These are phyloP conservation scores for Psilocybe mexicana DNA, from an alignment of 1,284 basidiomycete genomes.

Conservation along the genomic window DNA sequence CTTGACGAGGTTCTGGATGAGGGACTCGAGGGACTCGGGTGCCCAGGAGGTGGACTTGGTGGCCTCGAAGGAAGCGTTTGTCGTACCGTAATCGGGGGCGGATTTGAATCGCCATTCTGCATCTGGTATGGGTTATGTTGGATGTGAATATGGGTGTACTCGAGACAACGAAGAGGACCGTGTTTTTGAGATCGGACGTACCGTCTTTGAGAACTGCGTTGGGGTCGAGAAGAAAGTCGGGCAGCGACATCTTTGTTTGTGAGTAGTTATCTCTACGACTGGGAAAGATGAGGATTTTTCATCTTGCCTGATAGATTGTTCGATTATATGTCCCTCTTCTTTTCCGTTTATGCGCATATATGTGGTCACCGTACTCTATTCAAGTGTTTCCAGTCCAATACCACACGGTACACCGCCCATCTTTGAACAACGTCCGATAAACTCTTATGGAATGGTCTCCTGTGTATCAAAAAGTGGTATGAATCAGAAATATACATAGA, in stretches of 20 bases:
- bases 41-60: conserved; percentile 13
- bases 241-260: neutral
- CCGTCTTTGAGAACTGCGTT: conserved; percentile 1
- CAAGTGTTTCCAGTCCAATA: no score
- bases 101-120: conserved; percentile 11
- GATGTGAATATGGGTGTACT: neutral
- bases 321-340: no score
- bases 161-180: neutral
- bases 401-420: no score
- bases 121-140: neutral
- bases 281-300: no score
- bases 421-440: no score
- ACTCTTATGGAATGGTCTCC: no score
- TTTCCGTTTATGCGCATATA: no score
- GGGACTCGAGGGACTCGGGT: conserved; percentile 5
- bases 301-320: no score
- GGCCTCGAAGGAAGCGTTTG: conserved; percentile 7
- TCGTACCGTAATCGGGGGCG: conserved; percentile 4
- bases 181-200: neutral
- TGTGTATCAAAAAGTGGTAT: no score
- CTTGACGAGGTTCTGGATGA: conserved; percentile 16
- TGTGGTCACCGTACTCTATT: no score
- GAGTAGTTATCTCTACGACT: no score
- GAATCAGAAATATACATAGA: no score
- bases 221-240: neutral